A percentile compares a stretch with the other conserved stretches of the same genome.
Conservation (phyloP, 2,329 filamentous ascomycete genomes). For the Incumbomyces lentus region DNA sequence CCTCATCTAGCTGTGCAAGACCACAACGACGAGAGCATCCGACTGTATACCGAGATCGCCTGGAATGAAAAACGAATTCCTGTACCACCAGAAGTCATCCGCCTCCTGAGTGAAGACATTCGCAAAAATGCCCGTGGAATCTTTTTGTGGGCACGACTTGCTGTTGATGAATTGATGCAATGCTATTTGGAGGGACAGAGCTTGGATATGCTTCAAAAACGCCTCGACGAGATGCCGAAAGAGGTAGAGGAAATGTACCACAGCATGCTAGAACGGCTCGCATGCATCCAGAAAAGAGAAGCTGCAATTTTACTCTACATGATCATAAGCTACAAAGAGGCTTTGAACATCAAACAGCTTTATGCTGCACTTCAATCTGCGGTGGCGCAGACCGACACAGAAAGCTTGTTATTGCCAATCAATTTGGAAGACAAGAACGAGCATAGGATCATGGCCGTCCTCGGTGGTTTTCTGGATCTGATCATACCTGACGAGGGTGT, state of each 20-base stretch:
- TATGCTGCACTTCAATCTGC: not conserved
- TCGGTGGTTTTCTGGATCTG: conserved; percentile 1
- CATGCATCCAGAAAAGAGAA: not conserved
- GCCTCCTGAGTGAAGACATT: conserved; percentile 1
- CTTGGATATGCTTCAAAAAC: not conserved
- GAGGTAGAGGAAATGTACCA: conserved; percentile 8
- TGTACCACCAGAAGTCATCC: not conserved
- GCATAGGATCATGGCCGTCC: not conserved
- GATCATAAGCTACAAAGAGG: not conserved
- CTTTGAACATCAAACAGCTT: not conserved
- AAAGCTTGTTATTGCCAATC: not conserved
- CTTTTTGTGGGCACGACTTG: conserved; percentile 12
- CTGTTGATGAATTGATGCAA: not conserved
- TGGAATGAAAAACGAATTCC: not conserved
- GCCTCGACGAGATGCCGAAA: conserved; percentile 5
- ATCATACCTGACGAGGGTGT: not conserved
- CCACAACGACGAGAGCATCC: conserved; percentile 1
- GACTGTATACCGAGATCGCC: not conserved
- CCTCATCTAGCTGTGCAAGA: conserved; percentile 2
- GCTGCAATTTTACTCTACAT: conserved; percentile 2
- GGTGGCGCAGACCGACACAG: not conserved
- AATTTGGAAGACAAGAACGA: too few relatives aligned
- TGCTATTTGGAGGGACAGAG: not conserved
- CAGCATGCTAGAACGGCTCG: conserved; percentile 4
- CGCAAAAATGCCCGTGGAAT: conserved; percentile 6